phyloP scores from a whole-genome alignment of 495 filamentous ascomycete genomes.

The Lasiosphaeris hirsuta region DNA sequence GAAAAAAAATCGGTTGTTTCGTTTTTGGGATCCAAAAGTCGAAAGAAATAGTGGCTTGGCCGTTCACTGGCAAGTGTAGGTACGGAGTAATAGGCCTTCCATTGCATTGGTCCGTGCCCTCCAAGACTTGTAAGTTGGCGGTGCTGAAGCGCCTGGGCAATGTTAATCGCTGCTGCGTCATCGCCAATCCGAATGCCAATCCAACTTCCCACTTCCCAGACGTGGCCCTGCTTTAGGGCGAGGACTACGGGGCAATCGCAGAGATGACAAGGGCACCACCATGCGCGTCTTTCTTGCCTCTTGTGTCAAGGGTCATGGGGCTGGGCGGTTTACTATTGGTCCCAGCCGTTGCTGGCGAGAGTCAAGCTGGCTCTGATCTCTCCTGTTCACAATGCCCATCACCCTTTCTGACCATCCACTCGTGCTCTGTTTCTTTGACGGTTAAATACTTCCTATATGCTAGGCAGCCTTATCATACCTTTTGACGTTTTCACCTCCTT shows the following conservation, averaged over 20 bases:
- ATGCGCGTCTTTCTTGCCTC: conserved; percentile 3
- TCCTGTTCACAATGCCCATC: background rate
- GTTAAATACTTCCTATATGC: background rate
- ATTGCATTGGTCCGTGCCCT: too few relatives aligned
- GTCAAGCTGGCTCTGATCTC: background rate
- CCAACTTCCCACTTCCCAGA: background rate
- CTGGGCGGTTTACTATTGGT: background rate
- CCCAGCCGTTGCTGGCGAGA: background rate
- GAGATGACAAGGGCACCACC: background rate
- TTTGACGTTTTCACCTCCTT: background rate
- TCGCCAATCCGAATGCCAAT: conserved; percentile 3
- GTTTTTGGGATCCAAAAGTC: too few relatives aligned
- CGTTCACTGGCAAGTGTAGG: too few relatives aligned
- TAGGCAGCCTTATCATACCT: too few relatives aligned
- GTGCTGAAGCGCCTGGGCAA: background rate
- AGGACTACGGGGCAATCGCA: background rate
- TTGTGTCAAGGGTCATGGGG: too few relatives aligned
- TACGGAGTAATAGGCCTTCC: too few relatives aligned
- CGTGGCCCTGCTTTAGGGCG: too few relatives aligned
- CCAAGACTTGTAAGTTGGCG: too few relatives aligned
- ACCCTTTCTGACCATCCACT: background rate
- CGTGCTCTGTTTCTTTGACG: background rate
- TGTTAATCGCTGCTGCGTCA: conserved; percentile 19
- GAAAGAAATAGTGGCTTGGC: too few relatives aligned
- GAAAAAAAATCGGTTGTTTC: too few relatives aligned